Conservation (phyloP, 192 early-diverging fungal species). For the Phycomyces blakesleeanus region DNA sequence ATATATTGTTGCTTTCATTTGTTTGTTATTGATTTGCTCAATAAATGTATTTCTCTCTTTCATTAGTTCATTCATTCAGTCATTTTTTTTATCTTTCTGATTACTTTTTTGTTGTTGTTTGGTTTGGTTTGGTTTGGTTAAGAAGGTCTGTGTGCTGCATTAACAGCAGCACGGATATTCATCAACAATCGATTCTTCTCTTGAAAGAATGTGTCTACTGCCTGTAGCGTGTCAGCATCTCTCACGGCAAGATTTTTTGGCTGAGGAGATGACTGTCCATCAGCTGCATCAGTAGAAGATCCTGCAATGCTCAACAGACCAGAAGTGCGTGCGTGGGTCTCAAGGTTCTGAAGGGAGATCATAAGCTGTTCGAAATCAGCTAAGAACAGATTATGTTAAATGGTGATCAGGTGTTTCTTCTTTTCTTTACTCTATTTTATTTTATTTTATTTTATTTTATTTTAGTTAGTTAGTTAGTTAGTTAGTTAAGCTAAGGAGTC, state of each 20-base stretch:
- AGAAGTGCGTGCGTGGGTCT: slow-evolving; percentile 22
- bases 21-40: no score
- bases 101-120: neutral
- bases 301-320: slow-evolving; percentile 30
- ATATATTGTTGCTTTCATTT: no score
- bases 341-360: slow-evolving; percentile 18
- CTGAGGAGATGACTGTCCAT: slow-evolving; percentile 4
- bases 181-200: slow-evolving; percentile 27
- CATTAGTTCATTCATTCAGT: neutral
- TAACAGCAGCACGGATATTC: slow-evolving; percentile 30
- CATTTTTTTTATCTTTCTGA: neutral
- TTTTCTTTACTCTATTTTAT: no score
- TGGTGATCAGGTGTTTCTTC: neutral
- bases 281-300: neutral
- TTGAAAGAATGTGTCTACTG: slow-evolving; percentile 25
- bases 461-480: no score
- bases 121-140: neutral
- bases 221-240: slow-evolving; percentile 25
- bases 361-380: slow-evolving; percentile 28
- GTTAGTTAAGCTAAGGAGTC: neutral
- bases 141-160: slow-evolving; percentile 4
- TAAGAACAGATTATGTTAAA: slow-evolving; percentile 1
- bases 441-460: no score
- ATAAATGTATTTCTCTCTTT: no score
- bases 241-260: slow-evolving; percentile 22